Evolutionary conservation across 1,139 yeast genomes (phyloP).

Genomic region (Candida albicans): DNA sequence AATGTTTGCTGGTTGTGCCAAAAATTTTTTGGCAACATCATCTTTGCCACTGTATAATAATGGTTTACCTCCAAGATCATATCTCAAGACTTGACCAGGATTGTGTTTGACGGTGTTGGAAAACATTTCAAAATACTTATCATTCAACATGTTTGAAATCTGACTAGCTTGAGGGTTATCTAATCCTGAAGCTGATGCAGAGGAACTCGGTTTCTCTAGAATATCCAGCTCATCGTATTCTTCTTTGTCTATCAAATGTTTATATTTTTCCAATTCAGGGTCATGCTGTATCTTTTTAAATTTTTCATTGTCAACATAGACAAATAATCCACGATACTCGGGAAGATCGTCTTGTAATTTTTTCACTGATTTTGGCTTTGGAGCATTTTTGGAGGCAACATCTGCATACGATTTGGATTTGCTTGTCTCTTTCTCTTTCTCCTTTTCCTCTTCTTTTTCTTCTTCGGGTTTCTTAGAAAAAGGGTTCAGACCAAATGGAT

Average conservation of each 20-base stretch:
- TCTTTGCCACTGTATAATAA: constrained; percentile 69
- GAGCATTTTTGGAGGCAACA: constrained; percentile 20
- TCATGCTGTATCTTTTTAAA: constrained; percentile 40
- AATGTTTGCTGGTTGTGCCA: constrained; percentile 28
- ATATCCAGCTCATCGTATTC: constrained; percentile 9
- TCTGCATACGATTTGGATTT: constrained; percentile 25
- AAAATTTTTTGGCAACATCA: constrained; percentile 46
- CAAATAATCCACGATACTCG: constrained; percentile 59
- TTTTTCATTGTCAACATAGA: constrained; percentile 68
- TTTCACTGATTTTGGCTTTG: constrained; percentile 11
- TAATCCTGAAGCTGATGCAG: constrained; percentile 20
- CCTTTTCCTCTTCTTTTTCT: constrained; percentile 10
- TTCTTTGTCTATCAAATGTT: constrained; percentile 49
- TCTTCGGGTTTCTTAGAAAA: constrained; percentile 10
- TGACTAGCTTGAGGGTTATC: constrained; percentile 38
- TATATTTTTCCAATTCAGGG: constrained; percentile 47
- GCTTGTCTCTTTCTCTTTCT: constrained; percentile 11
- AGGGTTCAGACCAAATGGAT: constrained; percentile 13
- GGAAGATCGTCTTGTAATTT: constrained; percentile 34
- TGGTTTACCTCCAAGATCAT: constrained; percentile 75
- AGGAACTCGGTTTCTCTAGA: constrained; percentile 11
- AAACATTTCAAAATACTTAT: constrained; percentile 76
- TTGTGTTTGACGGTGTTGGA: constrained; percentile 73
- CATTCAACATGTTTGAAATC: constrained; percentile 61
- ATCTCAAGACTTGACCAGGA: constrained; percentile 83